Evolutionary conservation across 1,284 basidiomycete species (phyloP).

Genomic region (Irpex lacteus): DNA sequence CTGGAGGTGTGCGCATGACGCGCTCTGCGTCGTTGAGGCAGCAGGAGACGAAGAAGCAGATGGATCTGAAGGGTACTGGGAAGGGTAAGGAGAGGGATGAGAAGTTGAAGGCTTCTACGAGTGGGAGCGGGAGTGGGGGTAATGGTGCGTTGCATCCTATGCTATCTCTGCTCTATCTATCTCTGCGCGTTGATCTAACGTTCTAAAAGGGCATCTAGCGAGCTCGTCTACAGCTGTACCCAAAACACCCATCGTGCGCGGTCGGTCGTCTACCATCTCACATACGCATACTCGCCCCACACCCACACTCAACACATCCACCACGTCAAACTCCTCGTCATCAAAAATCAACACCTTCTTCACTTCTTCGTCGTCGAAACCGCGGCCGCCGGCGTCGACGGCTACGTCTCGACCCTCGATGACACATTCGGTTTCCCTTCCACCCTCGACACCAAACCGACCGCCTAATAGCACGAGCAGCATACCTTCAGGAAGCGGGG

Average conservation of each 20-base stretch:
- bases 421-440: not conserved
- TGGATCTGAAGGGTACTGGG: not conserved
- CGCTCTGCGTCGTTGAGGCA: slow-evolving; percentile 18
- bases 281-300: slow-evolving; percentile 32
- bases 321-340: no score
- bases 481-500: slow-evolving; percentile 4
- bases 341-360: slow-evolving; percentile 15
- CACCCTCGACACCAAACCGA: not conserved
- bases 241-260: slow-evolving; percentile 9
- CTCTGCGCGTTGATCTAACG: no score
- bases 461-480: slow-evolving; percentile 3
- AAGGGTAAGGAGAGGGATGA: no score
- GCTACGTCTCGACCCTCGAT: slow-evolving; percentile 1
- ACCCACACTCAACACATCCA: not conserved
- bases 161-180: no score
- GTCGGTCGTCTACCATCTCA: slow-evolving; percentile 19
- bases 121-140: no score
- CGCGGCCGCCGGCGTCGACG: slow-evolving; percentile 6
- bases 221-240: no score
- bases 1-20: slow-evolving; percentile 13
- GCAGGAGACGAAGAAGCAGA: slow-evolving; percentile 14
- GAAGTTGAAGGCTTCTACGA: no score
- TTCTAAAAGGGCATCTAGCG: no score
- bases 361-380: slow-evolving; percentile 23
- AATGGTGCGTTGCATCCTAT: not conserved